phyloP scores from a whole-genome alignment of 345 rosid genomes.

The Rhodomyrtus tomentosa region DNA sequence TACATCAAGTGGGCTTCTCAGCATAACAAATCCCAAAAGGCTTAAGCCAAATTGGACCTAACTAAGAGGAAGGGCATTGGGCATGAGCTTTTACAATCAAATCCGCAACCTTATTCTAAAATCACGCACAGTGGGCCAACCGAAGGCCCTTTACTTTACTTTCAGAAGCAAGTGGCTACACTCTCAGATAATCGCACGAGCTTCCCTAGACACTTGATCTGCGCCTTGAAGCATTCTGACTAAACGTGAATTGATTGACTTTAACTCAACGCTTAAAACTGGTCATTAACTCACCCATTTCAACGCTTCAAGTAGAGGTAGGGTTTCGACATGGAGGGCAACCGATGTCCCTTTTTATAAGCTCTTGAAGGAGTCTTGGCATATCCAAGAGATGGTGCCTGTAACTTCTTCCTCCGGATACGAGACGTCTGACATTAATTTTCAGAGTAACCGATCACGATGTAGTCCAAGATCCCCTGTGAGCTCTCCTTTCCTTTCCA shows the following conservation, averaged over 20 bases:
- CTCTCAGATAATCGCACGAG: neutral
- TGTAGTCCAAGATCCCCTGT: neutral
- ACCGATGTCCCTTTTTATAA: neutral
- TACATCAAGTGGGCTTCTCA: neutral
- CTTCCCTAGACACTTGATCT: neutral
- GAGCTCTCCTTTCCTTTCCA: neutral
- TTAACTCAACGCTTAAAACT: no score
- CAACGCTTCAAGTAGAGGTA: no score
- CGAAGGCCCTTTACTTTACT: neutral
- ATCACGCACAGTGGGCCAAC: neutral
- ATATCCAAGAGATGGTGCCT: neutral
- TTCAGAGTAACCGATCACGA: neutral
- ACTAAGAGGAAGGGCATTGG: neutral
- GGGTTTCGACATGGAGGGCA: neutral
- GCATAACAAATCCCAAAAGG: neutral
- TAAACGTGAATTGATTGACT: neutral
- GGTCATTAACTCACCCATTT: no score
- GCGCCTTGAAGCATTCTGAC: neutral
- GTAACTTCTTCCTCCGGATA: neutral
- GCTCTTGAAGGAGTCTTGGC: neutral
- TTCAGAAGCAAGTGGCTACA: neutral
- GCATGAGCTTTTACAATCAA: no score
- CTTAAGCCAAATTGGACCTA: neutral
- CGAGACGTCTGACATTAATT: neutral
- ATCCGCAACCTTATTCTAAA: no score